Conservation (phyloP, 164 flowering plant genomes). For the Euptelea pleiosperma region DNA sequence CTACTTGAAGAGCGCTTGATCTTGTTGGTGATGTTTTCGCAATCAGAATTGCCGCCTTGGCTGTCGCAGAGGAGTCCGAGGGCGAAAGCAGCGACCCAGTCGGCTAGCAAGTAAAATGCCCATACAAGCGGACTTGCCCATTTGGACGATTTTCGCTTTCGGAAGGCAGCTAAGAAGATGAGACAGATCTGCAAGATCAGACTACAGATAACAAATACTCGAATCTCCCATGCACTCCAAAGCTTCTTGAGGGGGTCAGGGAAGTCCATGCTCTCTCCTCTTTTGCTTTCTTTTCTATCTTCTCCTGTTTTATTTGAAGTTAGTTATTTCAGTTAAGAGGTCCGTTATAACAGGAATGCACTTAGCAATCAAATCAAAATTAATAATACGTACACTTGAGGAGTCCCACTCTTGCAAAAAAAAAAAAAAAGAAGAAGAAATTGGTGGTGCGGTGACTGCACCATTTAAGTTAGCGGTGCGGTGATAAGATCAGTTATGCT, state of each 20-base stretch:
- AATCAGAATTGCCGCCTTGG: slow-evolving; percentile 4
- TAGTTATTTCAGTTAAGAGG: too few relatives aligned
- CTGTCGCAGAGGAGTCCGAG: slow-evolving; percentile 45
- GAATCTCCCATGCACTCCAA: slow-evolving; percentile 33
- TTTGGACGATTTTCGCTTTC: slow-evolving; percentile 17
- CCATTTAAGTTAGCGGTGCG: too few relatives aligned
- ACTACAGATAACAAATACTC: slow-evolving; percentile 26
- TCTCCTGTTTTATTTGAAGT: too few relatives aligned
- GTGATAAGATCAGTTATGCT: too few relatives aligned
- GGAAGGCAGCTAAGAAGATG: slow-evolving; percentile 24
- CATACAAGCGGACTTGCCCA: slow-evolving; percentile 16
- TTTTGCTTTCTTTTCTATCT: background rate
- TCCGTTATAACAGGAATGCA: too few relatives aligned
- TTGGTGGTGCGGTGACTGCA: too few relatives aligned
- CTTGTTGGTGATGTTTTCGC: background rate
- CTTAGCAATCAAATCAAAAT: too few relatives aligned
- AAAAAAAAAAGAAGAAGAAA: too few relatives aligned
- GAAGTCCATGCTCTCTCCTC: background rate
- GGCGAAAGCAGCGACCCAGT: slow-evolving; percentile 38
- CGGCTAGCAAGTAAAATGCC: slow-evolving; percentile 42
- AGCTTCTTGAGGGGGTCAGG: background rate
- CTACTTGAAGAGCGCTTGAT: background rate
- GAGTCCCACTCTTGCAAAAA: too few relatives aligned
- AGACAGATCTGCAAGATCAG: slow-evolving; percentile 23
- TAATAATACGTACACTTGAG: too few relatives aligned